Conservation (phyloP, 2,329 filamentous ascomycete species). For the Trichoderma guizhouense region DNA sequence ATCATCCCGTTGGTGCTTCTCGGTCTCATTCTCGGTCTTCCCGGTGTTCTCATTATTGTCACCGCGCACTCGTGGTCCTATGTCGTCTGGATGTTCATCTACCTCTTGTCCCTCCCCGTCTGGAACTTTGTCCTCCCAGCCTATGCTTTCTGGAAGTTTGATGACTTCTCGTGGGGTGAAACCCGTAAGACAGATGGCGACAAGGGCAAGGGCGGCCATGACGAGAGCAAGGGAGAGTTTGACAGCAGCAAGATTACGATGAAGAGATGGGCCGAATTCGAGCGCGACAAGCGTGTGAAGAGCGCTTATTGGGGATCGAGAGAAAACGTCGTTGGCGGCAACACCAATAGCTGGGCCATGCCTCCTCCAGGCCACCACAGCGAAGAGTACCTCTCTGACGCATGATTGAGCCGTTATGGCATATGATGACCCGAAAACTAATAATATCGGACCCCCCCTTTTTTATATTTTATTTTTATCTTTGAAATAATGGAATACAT, state of each 20-base stretch:
- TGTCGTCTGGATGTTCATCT: constrained; percentile 95
- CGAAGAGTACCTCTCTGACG: constrained; percentile 56
- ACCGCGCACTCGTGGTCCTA: constrained; percentile 93
- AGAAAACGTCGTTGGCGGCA: constrained; percentile 47
- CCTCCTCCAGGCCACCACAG: constrained; percentile 46
- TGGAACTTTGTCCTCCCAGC: constrained; percentile 96
- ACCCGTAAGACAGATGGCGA: constrained; percentile 93
- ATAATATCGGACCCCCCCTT: background rate
- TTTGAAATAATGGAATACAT: constrained; percentile 13
- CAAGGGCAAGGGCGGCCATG: constrained; percentile 79
- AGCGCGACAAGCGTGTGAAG: constrained; percentile 58
- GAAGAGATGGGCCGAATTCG: constrained; percentile 98
- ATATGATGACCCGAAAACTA: background rate
- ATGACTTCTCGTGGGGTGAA: constrained; percentile 99
- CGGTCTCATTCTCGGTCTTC: constrained; percentile 87
- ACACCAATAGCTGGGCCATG: constrained; percentile 41
- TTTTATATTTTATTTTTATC: background rate
- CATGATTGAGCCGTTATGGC: constrained; percentile 31
- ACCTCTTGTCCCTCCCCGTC: constrained; percentile 84
- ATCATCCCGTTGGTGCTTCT: constrained; percentile 88
- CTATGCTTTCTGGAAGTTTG: constrained; percentile 99
- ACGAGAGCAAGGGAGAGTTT: constrained; percentile 91
- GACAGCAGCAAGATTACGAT: constrained; percentile 99
- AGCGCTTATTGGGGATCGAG: constrained; percentile 50
- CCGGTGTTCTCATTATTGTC: constrained; percentile 84